Evolutionary conservation across 2,329 filamentous ascomycete genomes (phyloP).

Genomic region (Lasiodiplodia theobromae): DNA sequence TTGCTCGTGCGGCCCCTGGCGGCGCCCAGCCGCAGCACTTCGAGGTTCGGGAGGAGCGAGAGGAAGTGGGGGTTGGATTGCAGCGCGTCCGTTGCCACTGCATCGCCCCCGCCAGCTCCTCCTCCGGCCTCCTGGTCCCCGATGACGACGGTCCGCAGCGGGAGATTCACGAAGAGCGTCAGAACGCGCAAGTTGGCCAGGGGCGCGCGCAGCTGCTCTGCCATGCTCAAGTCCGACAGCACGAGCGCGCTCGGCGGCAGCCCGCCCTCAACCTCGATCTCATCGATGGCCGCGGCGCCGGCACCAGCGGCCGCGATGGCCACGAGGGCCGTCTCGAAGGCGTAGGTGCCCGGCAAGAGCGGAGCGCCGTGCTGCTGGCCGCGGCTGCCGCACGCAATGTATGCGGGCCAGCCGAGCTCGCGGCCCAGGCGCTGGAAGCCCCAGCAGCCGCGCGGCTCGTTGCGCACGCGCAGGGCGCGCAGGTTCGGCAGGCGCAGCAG

Average conservation of each 20-base stretch:
- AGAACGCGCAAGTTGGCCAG: not conserved
- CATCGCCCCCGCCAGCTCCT: not conserved
- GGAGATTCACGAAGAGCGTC: not conserved
- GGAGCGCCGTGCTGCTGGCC: not conserved
- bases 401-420: conserved; percentile 8
- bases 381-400: not conserved
- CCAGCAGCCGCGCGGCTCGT: not conserved
- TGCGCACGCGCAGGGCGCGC: conserved; percentile 1
- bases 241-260: not conserved
- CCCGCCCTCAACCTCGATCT: not conserved
- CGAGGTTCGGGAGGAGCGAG: conserved; percentile 1
- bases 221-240: not conserved
- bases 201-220: not conserved
- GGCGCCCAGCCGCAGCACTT: not conserved
- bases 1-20: not conserved
- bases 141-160: not conserved
- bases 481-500: not conserved
- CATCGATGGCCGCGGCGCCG: not conserved
- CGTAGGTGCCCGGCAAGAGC: not conserved
- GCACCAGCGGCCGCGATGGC: not conserved
- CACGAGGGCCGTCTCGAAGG: not conserved
- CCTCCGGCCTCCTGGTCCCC: not conserved
- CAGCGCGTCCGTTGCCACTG: not conserved
- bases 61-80: not conserved
- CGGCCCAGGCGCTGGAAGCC: not conserved